phyloP scores from a whole-genome alignment of 768 basidiomycete species.

The Gymnopilus junonius region DNA sequence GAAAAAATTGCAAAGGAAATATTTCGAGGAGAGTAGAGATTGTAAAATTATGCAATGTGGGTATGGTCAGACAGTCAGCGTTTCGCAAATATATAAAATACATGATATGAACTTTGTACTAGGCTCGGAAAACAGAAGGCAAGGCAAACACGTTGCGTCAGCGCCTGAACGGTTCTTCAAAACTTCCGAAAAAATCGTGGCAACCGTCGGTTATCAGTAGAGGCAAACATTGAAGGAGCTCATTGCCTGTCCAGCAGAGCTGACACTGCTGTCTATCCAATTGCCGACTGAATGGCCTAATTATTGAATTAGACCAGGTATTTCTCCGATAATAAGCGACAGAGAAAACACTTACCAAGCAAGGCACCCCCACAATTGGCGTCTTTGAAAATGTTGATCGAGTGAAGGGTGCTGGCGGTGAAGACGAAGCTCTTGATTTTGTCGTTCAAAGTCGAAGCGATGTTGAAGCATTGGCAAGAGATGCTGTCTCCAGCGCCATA shows the following conservation, averaged over 20 bases:
- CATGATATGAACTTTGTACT: background rate
- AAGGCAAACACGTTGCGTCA: background rate
- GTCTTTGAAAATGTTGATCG: background rate
- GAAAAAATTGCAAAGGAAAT: background rate
- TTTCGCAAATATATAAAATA: background rate
- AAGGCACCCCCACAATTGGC: background rate
- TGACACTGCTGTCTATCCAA: background rate
- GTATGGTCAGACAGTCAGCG: background rate
- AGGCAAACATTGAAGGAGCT: background rate
- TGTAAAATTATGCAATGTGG: background rate
- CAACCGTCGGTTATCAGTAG: background rate
- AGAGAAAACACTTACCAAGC: background rate
- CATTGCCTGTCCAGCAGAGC: background rate
- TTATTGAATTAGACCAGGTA: background rate
- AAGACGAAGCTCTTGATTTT: conserved; percentile 1
- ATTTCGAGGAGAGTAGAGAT: background rate
- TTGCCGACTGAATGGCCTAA: background rate
- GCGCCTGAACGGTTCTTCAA: background rate
- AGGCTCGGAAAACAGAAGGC: background rate
- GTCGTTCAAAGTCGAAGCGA: background rate
- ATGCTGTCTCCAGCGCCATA: background rate
- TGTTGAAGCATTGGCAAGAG: background rate
- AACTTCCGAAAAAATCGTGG: background rate
- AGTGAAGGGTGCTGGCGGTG: background rate
- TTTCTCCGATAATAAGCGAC: background rate